phyloP scores from a whole-genome alignment of 768 basidiomycete genomes.

The Phylloporus sp. region DNA sequence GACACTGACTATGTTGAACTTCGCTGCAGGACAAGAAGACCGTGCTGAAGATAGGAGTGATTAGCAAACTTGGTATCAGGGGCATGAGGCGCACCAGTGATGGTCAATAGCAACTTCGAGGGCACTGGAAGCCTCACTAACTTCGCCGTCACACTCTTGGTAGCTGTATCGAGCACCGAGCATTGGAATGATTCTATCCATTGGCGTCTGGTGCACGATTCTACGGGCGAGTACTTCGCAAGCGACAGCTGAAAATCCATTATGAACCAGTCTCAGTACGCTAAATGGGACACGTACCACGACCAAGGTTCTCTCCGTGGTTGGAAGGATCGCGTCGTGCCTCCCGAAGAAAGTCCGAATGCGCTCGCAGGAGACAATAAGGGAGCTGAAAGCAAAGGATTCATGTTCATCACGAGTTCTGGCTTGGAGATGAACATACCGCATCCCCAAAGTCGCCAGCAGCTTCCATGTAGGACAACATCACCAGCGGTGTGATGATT shows the following conservation, averaged over 20 bases:
- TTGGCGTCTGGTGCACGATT: conserved; percentile 66
- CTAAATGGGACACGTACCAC: conserved; percentile 48
- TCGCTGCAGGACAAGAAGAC: conserved; percentile 85
- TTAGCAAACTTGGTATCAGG: not conserved
- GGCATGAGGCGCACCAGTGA: conserved; percentile 56
- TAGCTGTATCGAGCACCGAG: conserved; percentile 80
- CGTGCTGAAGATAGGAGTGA: conserved; percentile 39
- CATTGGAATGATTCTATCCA: conserved; percentile 60
- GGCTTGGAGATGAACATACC: conserved; percentile 39
- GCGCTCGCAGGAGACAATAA: conserved; percentile 73
- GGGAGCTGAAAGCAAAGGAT: conserved; percentile 53
- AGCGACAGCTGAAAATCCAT: conserved; percentile 47
- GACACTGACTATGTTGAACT: conserved; percentile 66
- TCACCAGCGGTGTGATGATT: conserved; percentile 77
- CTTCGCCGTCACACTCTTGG: conserved; percentile 68
- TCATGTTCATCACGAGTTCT: conserved; percentile 1
- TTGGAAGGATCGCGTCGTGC: conserved; percentile 80
- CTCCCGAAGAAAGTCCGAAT: conserved; percentile 78
- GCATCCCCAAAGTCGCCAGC: conserved; percentile 88
- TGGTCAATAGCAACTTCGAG: conserved; percentile 92
- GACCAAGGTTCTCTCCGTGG: conserved; percentile 78
- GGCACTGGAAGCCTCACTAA: conserved; percentile 69
- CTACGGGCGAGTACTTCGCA: conserved; percentile 83
- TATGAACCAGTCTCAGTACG: not conserved
- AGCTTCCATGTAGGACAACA: conserved; percentile 70